These are phyloP conservation scores for Lentinula edodes DNA, from an alignment of 768 basidiomycete genomes.

Conservation along the genomic window DNA sequence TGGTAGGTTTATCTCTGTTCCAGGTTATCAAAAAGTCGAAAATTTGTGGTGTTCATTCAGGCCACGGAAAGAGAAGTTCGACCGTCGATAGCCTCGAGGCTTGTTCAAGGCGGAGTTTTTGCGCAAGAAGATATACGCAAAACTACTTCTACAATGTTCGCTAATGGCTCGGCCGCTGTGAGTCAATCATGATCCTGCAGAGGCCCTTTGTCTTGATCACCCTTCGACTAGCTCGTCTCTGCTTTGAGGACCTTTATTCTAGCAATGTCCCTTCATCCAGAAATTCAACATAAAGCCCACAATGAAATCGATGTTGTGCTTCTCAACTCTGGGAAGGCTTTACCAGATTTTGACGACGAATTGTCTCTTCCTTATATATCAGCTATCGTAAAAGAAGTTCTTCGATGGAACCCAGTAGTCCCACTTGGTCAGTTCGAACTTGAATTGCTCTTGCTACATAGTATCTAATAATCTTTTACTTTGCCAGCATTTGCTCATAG, in stretches of 20 bases:
- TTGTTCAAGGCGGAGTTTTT: neutral
- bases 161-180: conserved; percentile 8
- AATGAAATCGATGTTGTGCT: conserved; percentile 18
- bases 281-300: conserved; percentile 19
- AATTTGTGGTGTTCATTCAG: neutral
- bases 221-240: conserved; percentile 1
- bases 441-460: neutral
- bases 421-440: conserved; percentile 14
- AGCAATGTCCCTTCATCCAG: conserved; percentile 19
- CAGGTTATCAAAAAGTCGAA: too few relatives aligned
- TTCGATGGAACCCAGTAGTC: conserved; percentile 20
- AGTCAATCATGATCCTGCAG: neutral
- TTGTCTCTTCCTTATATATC: conserved; percentile 19
- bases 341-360: conserved; percentile 16
- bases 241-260: conserved; percentile 5
- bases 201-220: neutral
- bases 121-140: neutral
- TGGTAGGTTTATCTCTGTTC: neutral
- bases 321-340: neutral
- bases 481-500: conserved; percentile 15
- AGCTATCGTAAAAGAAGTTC: conserved; percentile 18
- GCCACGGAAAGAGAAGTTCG: neutral
- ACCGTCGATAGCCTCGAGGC: neutral
- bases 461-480: neutral
- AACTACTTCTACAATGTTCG: conserved; percentile 6